Evolutionary conservation across 148 eudicot species (phyloP).

Genomic region (Euryodendron excelsum): DNA sequence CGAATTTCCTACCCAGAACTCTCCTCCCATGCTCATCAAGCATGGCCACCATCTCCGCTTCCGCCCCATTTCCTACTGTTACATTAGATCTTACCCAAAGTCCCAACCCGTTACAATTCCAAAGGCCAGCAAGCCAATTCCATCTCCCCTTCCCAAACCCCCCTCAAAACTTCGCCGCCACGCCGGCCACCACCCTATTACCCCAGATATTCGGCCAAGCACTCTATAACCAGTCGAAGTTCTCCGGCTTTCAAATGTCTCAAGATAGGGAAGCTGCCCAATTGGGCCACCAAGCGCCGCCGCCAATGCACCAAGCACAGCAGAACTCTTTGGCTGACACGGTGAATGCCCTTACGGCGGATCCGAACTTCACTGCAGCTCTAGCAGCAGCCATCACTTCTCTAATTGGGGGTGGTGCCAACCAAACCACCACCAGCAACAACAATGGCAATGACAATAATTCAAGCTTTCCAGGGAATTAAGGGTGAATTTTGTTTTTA

Average conservation of each 20-base stretch:
- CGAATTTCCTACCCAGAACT: conserved; percentile 38
- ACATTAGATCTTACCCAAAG: conserved; percentile 51
- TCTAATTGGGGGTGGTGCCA: conserved; percentile 28
- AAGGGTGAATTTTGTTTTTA: neutral
- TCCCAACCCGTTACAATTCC: conserved; percentile 34
- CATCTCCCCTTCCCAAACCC: conserved; percentile 24
- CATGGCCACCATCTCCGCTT: conserved; percentile 58
- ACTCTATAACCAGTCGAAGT: conserved; percentile 50
- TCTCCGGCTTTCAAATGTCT: conserved; percentile 53
- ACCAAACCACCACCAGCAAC: no score
- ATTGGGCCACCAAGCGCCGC: neutral
- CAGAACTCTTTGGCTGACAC: conserved; percentile 33
- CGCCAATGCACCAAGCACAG: conserved; percentile 7
- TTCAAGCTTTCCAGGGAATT: neutral
- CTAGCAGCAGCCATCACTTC: conserved; percentile 55
- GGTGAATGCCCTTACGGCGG: conserved; percentile 43
- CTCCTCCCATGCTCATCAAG: conserved; percentile 49
- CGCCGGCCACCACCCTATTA: conserved; percentile 20
- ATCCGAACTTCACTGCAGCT: conserved; percentile 56
- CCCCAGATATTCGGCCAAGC: conserved; percentile 53
- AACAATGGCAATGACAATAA: neutral
- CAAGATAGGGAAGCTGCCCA: conserved; percentile 9
- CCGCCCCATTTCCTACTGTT: conserved; percentile 58
- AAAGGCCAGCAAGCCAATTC: conserved; percentile 22
- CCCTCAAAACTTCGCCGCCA: neutral